These are phyloP conservation scores for Rhizopogon salebrosus DNA, from an alignment of 768 basidiomycete species.

Conservation along the genomic window DNA sequence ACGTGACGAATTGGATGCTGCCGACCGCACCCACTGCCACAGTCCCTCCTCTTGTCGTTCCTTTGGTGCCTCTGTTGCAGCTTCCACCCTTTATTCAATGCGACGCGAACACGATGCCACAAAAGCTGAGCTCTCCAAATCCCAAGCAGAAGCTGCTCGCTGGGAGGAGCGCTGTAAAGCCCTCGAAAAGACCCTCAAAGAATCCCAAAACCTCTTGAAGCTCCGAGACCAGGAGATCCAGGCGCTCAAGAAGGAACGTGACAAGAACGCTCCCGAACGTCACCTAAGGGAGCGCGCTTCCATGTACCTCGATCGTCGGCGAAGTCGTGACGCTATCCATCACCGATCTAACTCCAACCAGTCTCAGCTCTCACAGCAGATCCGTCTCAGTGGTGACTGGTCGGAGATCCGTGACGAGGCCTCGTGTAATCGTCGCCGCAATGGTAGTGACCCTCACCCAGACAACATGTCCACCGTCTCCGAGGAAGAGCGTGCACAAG, in stretches of 20 bases:
- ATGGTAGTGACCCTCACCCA: conserved; percentile 4
- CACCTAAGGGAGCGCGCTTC: conserved; percentile 17
- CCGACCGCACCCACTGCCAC: conserved; percentile 29
- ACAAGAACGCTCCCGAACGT: conserved; percentile 21
- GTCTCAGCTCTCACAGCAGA: conserved; percentile 24
- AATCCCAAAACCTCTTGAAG: conserved; percentile 56
- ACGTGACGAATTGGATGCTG: conserved; percentile 38
- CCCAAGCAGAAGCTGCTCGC: conserved; percentile 47
- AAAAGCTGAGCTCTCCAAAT: conserved; percentile 50
- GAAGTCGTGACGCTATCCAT: conserved; percentile 23
- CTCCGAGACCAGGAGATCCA: conserved; percentile 59
- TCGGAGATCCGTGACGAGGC: conserved; percentile 20
- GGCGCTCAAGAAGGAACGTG: conserved; percentile 38
- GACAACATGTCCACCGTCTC: conserved; percentile 29
- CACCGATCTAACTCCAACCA: conserved; percentile 26
- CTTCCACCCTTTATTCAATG: conserved; percentile 36
- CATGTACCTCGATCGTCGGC: conserved; percentile 20
- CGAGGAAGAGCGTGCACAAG: conserved; percentile 53
- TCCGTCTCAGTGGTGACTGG: conserved; percentile 29
- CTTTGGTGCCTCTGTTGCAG: conserved; percentile 34
- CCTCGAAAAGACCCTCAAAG: conserved; percentile 59
- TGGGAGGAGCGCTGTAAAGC: conserved; percentile 58
- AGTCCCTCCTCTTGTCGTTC: conserved; percentile 26
- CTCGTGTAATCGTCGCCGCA: conserved; percentile 9
- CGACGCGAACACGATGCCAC: conserved; percentile 53